phyloP scores from a whole-genome alignment of 495 filamentous ascomycete species.

The Xylaria castorea region DNA sequence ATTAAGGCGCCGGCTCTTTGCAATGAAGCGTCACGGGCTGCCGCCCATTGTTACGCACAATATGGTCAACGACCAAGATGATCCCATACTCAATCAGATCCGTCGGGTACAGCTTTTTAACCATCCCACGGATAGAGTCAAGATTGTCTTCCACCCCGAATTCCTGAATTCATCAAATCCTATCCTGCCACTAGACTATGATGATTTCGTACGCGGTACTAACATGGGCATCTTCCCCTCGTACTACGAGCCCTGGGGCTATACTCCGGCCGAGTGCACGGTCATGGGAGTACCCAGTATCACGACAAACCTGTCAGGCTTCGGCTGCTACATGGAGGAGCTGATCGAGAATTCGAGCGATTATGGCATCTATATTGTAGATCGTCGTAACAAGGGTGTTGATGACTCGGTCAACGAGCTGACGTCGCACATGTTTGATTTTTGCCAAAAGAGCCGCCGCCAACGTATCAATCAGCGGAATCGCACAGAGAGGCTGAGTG shows the following conservation, averaged over 20 bases:
- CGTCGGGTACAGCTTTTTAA: constrained; percentile 97
- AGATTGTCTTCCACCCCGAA: constrained; percentile 97
- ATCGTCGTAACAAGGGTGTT: constrained; percentile 92
- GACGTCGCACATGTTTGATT: constrained; percentile 91
- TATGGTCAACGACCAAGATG: constrained; percentile 92
- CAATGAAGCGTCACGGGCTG: constrained; percentile 88
- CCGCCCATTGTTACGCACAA: constrained; percentile 99
- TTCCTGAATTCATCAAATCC: constrained; percentile 96
- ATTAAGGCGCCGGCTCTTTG: constrained; percentile 87
- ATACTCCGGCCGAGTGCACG: constrained; percentile 97
- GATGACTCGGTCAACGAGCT: constrained; percentile 98
- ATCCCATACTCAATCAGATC: constrained; percentile 95
- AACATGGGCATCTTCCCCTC: constrained; percentile 95
- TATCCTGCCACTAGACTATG: constrained; percentile 93
- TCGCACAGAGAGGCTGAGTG: constrained; percentile 93
- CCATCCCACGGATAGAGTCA: constrained; percentile 91
- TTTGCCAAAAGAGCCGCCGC: constrained; percentile 88
- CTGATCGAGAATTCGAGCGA: constrained; percentile 96
- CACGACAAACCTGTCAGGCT: constrained; percentile 96
- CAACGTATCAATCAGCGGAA: constrained; percentile 99
- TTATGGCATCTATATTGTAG: constrained; percentile 99
- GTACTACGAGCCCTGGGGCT: constrained; percentile 99
- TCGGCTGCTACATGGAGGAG: constrained; percentile 99
- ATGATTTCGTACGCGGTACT: constrained; percentile 97
- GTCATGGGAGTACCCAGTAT: constrained; percentile 99